phyloP scores from a whole-genome alignment of 2,329 filamentous ascomycete species.

The Cercospora citrullina region DNA sequence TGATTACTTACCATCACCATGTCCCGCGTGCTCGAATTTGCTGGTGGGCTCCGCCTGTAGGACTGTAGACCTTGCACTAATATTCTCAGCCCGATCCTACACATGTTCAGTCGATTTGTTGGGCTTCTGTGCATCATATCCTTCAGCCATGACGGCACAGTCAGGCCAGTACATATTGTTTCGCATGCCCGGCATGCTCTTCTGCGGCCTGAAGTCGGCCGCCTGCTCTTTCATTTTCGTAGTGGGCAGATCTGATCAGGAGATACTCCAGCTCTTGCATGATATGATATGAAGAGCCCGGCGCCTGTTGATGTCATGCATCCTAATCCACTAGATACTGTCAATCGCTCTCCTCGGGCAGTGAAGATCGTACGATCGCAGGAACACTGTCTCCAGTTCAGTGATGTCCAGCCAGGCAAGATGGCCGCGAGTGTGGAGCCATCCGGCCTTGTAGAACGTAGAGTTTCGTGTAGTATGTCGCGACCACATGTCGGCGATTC shows the following conservation, averaged over 20 bases:
- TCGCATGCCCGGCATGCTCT: not conserved
- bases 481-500: not conserved
- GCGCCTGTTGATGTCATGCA: not conserved
- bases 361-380: not conserved
- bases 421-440: not conserved
- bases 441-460: not conserved
- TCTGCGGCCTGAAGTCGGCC: not conserved
- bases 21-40: not conserved
- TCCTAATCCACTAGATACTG: not conserved
- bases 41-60: not conserved
- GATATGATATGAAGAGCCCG: not conserved
- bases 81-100: not conserved
- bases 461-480: not conserved
- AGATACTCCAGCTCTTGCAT: not conserved
- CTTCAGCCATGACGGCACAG: not conserved
- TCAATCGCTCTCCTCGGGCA: not conserved
- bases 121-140: not conserved
- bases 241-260: not conserved
- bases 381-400: not conserved
- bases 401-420: not conserved
- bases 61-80: not conserved
- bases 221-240: not conserved
- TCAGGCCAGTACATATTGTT: not conserved
- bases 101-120: not conserved
- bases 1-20: not conserved